These are phyloP conservation scores for Triticum turgidum DNA, from an alignment of 176 grass and related monocot genomes.

Conservation along the genomic window DNA sequence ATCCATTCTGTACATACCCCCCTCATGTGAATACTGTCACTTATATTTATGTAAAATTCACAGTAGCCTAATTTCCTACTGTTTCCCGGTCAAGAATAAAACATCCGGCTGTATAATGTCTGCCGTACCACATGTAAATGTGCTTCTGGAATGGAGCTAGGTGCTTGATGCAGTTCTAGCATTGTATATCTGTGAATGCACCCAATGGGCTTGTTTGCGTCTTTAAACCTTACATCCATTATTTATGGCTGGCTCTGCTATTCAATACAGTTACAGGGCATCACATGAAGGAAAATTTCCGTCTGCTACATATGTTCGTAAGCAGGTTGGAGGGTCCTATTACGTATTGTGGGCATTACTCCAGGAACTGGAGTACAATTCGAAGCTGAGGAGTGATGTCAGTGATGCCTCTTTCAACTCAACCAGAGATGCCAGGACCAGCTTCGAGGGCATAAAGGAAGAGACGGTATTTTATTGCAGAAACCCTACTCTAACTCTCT, in stretches of 20 bases:
- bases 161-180: background rate
- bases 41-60: too few relatives aligned
- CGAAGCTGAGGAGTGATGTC: background rate
- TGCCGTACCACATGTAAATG: background rate
- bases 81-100: too few relatives aligned
- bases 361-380: conserved; percentile 12
- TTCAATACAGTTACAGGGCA: conserved; percentile 16
- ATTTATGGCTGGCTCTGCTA: background rate
- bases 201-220: background rate
- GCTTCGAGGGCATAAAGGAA: background rate
- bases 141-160: background rate
- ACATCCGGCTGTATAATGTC: background rate
- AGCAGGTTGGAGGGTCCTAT: conserved; percentile 5
- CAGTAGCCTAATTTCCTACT: too few relatives aligned
- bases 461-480: background rate
- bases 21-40: too few relatives aligned
- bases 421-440: background rate
- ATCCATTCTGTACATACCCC: too few relatives aligned
- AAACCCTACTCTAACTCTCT: background rate
- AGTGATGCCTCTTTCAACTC: background rate
- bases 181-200: background rate
- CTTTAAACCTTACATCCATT: background rate
- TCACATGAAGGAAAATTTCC: conserved; percentile 14
- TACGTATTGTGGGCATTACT: background rate
- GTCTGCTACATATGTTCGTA: conserved; percentile 15